Base-by-base conservation (phyloP, 2,329 filamentous ascomycete genomes). In the Pseudogymnoascus sp. region DNA sequence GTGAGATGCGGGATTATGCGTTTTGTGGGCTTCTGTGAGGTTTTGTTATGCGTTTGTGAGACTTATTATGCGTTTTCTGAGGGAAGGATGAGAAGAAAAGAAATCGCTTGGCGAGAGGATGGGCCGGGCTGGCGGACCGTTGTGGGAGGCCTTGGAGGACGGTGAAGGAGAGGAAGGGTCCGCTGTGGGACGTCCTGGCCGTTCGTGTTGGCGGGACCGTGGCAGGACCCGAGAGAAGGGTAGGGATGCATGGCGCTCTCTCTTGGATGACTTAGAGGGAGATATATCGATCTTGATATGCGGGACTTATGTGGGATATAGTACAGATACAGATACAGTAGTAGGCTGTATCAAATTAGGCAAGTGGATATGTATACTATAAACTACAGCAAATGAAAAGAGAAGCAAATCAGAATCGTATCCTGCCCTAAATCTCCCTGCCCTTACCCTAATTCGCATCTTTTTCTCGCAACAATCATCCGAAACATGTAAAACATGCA, bases 251-350 rank as follows among this genome's bases (percentile, higher is more conserved):
- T 62, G 23, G 44, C 40, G 40, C 23, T 50, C 18, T 50, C 5
- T 28, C 23, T 50, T 50, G 44, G 14, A 50, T 3, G 44, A 23
- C 44, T 50, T 50, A 6, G n/a, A 25, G n/a, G 44, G 44, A 50
- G 44, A 50, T 50, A 50, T 50, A 50, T 28, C 44, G 44, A 50
- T 50, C 44, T 50, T 50, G 44, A 50, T 50, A 50, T 50, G 23
- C 44, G 44, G 16, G 44, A 46, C 8, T 14, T 50, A 50, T 50
- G 23, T 28, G 5, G 21, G 44, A 50, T 28, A 50, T 28, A 50
- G 44, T 50, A 50, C 44, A 50, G 12, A 50, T 50, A 50, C 23
- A 14, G 44, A 50, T 50, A 50, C 23, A 14, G 44, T 50, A 16
- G 23, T 25, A 25, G 3, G 12, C 10, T 16, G 44, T 21, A 28